Evolutionary conservation across 2,329 filamentous ascomycete species (phyloP).

Genomic region (Fusarium sp.): DNA sequence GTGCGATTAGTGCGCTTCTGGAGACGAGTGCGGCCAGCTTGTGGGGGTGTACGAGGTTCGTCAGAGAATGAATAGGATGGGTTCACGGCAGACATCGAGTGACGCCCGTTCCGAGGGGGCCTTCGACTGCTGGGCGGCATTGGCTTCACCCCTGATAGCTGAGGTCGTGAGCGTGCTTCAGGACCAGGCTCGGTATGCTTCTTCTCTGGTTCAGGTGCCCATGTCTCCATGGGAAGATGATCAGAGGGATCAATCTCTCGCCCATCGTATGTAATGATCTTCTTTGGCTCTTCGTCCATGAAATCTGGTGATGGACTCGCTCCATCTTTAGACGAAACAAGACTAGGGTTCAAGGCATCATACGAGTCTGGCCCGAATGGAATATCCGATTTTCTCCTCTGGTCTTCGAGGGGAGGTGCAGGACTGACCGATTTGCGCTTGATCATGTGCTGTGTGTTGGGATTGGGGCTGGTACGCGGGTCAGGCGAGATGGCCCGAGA

Average conservation of each 20-base stretch:
- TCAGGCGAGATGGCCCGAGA: conserved; percentile 57
- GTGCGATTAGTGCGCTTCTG: conserved; percentile 71
- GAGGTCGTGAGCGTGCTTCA: conserved; percentile 58
- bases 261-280: conserved; percentile 82
- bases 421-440: conserved; percentile 82
- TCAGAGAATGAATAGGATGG: conserved; percentile 51
- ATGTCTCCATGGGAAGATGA: conserved; percentile 81
- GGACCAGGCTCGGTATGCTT: conserved; percentile 50
- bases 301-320: conserved; percentile 55
- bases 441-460: conserved; percentile 66
- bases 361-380: conserved; percentile 84
- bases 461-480: conserved; percentile 54
- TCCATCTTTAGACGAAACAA: conserved; percentile 53
- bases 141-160: conserved; percentile 66
- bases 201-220: conserved; percentile 81
- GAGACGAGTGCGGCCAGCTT: conserved; percentile 68
- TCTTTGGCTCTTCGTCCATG: conserved; percentile 67
- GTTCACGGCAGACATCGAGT: conserved; percentile 59
- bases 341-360: conserved; percentile 75
- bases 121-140: conserved; percentile 65
- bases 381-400: conserved; percentile 69
- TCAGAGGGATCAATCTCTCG: conserved; percentile 84
- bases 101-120: conserved; percentile 65
- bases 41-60: conserved; percentile 52
- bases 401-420: conserved; percentile 65